phyloP scores from a whole-genome alignment of 768 basidiomycete genomes.

The Lactarius akahatsu region DNA sequence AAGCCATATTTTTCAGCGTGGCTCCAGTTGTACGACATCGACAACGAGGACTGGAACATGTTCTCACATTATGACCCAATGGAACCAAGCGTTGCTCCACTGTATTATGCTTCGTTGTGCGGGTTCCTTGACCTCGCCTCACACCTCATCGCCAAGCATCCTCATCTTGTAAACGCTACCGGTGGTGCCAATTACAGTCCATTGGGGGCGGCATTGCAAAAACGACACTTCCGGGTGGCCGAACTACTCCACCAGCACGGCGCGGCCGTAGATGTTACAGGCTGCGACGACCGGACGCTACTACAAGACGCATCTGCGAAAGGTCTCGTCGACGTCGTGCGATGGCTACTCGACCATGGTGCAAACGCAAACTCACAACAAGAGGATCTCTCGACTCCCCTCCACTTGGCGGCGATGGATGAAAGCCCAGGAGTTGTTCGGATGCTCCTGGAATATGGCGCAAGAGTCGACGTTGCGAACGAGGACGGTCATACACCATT shows the following conservation, averaged over 20 bases:
- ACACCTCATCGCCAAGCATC: not conserved
- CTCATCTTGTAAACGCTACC: not conserved
- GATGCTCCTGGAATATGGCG: not conserved
- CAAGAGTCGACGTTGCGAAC: not conserved
- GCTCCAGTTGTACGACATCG: too few species aligned
- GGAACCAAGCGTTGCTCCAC: not conserved
- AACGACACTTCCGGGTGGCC: not conserved
- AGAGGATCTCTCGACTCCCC: too few species aligned
- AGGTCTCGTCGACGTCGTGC: not conserved
- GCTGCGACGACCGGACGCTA: not conserved
- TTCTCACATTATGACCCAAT: too few species aligned
- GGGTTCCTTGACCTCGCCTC: not conserved
- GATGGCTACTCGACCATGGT: slow-evolving; percentile 3
- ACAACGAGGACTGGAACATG: too few species aligned
- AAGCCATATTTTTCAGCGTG: too few species aligned
- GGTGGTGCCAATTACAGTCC: not conserved
- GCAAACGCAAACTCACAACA: not conserved
- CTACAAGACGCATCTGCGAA: not conserved
- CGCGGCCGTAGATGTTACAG: not conserved
- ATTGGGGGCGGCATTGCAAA: not conserved
- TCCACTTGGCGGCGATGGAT: too few species aligned
- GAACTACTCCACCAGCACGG: not conserved
- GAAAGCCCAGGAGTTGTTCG: not conserved
- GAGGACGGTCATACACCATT: not conserved
- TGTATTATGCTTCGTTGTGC: slow-evolving; percentile 6